These are phyloP conservation scores for Aaosphaeria pasadenensis DNA, from an alignment of 2,329 filamentous ascomycete species.

Conservation along the genomic window DNA sequence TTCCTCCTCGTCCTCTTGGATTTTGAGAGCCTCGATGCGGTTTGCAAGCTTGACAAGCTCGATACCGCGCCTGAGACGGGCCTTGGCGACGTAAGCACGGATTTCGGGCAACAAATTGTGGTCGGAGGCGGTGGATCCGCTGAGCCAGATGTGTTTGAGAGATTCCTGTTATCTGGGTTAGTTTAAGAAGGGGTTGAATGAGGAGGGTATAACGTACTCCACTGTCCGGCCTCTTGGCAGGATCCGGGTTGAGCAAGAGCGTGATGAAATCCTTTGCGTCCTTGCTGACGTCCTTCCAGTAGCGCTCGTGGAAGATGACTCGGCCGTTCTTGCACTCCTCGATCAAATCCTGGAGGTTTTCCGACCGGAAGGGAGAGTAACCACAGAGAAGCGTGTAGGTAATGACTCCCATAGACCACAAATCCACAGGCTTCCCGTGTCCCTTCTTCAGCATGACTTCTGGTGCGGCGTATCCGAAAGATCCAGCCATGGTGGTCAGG, in stretches of 20 bases:
- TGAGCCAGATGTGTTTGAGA: slow-evolving; percentile 82
- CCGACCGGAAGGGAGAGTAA: slow-evolving; percentile 95
- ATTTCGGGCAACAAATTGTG: slow-evolving; percentile 98
- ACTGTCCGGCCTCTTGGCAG: slow-evolving; percentile 73
- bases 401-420: slow-evolving; percentile 99
- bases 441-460: slow-evolving; percentile 98
- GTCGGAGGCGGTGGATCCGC: slow-evolving; percentile 84
- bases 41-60: slow-evolving; percentile 95
- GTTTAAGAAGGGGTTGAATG: not conserved
- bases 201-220: slow-evolving; percentile 52
- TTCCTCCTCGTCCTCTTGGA: slow-evolving; percentile 85
- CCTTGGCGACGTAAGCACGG: slow-evolving; percentile 87
- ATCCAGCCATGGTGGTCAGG: slow-evolving; percentile 96
- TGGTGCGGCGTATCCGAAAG: slow-evolving; percentile 94
- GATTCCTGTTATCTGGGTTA: slow-evolving; percentile 57
- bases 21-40: slow-evolving; percentile 89
- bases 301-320: slow-evolving; percentile 94
- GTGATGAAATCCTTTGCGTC: slow-evolving; percentile 96
- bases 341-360: slow-evolving; percentile 88
- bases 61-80: slow-evolving; percentile 87
- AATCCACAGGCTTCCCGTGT: slow-evolving; percentile 96
- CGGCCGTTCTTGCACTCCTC: slow-evolving; percentile 83
- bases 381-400: slow-evolving; percentile 97
- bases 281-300: slow-evolving; percentile 95
- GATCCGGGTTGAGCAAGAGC: slow-evolving; percentile 73